Base-by-base conservation (phyloP, 192 early-diverging fungal species). In the Lobosporangium transversale region DNA sequence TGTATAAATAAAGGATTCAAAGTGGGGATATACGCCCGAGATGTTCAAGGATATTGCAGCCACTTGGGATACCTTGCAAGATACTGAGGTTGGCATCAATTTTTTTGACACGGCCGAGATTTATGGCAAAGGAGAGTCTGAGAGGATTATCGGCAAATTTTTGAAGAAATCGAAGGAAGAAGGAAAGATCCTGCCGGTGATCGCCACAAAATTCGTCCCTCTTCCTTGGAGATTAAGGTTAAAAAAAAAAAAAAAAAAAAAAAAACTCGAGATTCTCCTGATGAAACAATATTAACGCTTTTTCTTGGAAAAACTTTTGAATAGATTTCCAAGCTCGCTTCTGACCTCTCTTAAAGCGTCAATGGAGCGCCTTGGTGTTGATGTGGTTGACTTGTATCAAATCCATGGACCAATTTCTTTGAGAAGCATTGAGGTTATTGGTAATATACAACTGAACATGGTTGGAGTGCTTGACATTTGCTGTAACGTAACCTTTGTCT, bases 61-160 rank as follows among this genome's bases (percentile, higher is more conserved):
- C 17, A 80, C 83, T 3, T 84, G 79, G 68, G 70, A 81, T 57
- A 33, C 64, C 2, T 49, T 79, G 1, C 62, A 74, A 29, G 56
- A 74, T 26, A n/a, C n/a, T n/a, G 70, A 60, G 20, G 43, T 60
- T 0, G 80, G 82, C 6, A 69, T 81, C 57, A 65, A 71, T 43
- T 86, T 86, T 49, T 86, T 80, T 52, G 85, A 86, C 37, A 86
- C 85, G 5, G 83, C 83, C 27, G 83, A 84, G 44, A 20, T 78
- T 18, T 86, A 86, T 42, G 84, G 84, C 21, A 54, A 62, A 2
- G 84, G 84, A 9, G 82, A 86, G 37, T 86, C 84, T 5, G 84
- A 86, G 50, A 67, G 53, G 20, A 68, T 73, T 31, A 66, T 83
- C 6, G 70, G 68, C 6, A 31, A 58, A 1, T 69, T 83, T 20